phyloP scores from a whole-genome alignment of 768 basidiomycete species.

The Boletellus ananiceps region DNA sequence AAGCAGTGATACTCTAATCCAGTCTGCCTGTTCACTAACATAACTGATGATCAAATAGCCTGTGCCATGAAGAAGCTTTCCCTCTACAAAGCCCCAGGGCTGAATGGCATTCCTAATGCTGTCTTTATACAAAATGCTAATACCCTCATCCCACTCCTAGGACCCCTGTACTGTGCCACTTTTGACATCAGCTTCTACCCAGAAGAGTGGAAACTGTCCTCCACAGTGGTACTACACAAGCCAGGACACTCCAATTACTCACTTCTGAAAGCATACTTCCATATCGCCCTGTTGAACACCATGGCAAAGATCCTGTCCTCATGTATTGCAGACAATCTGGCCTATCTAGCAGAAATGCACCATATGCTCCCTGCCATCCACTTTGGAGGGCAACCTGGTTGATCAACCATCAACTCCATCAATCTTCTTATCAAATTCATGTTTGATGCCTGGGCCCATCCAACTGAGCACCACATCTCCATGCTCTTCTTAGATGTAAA shows the following conservation, averaged over 20 bases:
- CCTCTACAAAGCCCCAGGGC: slow-evolving; percentile 16
- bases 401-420: slow-evolving; percentile 4
- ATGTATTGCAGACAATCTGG: background rate
- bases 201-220: slow-evolving; percentile 8
- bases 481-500: background rate
- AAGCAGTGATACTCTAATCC: slow-evolving; percentile 15
- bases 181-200: background rate
- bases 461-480: background rate
- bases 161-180: background rate
- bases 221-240: slow-evolving; percentile 32
- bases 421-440: background rate
- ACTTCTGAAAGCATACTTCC: background rate
- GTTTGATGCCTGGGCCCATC: background rate
- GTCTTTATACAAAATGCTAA: background rate
- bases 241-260: slow-evolving; percentile 34
- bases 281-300: background rate
- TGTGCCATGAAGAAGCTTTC: slow-evolving; percentile 1
- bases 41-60: slow-evolving; percentile 11
- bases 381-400: background rate
- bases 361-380: background rate
- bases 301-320: background rate
- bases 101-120: background rate
- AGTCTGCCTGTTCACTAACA: background rate
- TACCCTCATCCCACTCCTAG: too few relatives aligned
- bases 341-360: background rate